phyloP scores from a whole-genome alignment of 345 rosid genomes.

The Pseudoturritis turrita region DNA sequence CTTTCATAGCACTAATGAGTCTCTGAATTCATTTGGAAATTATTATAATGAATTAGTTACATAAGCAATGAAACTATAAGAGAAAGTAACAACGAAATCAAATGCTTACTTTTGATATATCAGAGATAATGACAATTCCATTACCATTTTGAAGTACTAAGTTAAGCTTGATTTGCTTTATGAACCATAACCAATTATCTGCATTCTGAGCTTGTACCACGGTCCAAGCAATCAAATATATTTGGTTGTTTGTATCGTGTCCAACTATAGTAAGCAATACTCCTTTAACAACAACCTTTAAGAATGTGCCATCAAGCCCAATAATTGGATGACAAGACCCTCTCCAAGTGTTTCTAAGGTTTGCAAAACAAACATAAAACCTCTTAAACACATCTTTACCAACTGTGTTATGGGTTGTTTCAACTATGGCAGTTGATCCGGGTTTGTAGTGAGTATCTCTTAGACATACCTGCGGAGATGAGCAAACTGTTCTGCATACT shows the following conservation, averaged over 20 bases:
- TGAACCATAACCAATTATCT: not conserved
- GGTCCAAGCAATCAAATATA: not conserved
- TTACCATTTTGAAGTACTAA: not conserved
- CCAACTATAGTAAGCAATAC: not conserved
- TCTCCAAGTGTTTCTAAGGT: not conserved
- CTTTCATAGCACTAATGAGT: too few relatives aligned
- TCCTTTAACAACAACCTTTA: not conserved
- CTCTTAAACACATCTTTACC: not conserved
- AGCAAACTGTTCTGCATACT: not conserved
- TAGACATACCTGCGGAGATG: not conserved
- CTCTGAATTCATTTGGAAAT: too few relatives aligned
- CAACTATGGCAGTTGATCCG: not conserved
- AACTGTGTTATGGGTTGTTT: not conserved
- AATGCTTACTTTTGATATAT: not conserved
- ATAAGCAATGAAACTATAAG: too few relatives aligned
- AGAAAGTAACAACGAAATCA: too few relatives aligned
- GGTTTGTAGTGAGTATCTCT: not conserved
- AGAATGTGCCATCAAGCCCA: not conserved
- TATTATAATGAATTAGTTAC: too few relatives aligned
- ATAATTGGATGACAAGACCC: not conserved
- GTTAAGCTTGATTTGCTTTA: not conserved
- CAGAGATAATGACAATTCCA: not conserved
- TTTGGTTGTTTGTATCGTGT: not conserved
- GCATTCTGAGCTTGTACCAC: not conserved
- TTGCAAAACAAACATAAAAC: not conserved